Evolutionary conservation across 75 land plant species (phyloP).

Genomic region (Larix kaempferi): DNA sequence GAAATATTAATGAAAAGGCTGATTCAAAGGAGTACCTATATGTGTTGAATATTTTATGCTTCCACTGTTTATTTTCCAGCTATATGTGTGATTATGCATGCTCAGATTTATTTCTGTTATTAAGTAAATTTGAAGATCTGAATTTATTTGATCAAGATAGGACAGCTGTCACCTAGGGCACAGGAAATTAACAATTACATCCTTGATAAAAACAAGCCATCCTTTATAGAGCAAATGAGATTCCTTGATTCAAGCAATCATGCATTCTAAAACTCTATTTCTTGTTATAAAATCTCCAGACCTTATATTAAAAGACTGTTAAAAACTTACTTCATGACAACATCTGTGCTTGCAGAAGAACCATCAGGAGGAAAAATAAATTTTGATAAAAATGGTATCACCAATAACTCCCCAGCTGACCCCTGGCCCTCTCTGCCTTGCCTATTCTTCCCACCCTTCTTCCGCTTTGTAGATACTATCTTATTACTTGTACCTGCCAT

Average conservation of each 20-base stretch:
- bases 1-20: too few relatives aligned
- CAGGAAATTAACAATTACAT: too few relatives aligned
- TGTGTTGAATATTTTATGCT: too few relatives aligned
- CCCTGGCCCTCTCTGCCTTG: conserved; percentile 35
- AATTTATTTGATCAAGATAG: too few relatives aligned
- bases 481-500: conserved; percentile 23
- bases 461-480: conserved; percentile 54
- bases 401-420: conserved; percentile 72
- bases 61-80: too few relatives aligned
- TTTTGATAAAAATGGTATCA: conserved; percentile 79
- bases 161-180: too few relatives aligned
- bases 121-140: too few relatives aligned
- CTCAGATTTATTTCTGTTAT: too few relatives aligned
- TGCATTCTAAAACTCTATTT: neutral
- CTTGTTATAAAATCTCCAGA: neutral
- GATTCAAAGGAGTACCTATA: too few relatives aligned
- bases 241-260: neutral
- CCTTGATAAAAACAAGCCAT: neutral
- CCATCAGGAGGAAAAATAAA: conserved; percentile 65
- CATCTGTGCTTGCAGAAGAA: conserved; percentile 20
- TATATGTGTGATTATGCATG: too few relatives aligned
- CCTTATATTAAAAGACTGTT: neutral
- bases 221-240: neutral
- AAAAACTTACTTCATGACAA: conserved; percentile 28
- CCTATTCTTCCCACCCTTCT: conserved; percentile 62